Evolutionary conservation across 306 rosid genomes (phyloP).

Genomic region (Hippophae gyantsensis): DNA sequence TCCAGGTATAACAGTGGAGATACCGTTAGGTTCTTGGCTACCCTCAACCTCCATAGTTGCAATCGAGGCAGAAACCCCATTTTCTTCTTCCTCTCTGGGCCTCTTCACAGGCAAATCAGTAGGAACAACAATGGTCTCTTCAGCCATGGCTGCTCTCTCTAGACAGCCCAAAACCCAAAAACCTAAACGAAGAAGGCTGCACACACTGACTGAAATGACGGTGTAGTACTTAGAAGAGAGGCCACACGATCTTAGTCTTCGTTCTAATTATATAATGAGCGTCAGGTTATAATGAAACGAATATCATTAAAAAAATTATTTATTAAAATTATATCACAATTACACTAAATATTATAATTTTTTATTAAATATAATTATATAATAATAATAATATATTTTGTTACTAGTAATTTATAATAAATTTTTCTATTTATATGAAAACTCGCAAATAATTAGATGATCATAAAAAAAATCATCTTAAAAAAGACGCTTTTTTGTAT

Average conservation of each 20-base stretch:
- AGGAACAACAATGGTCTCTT: conserved; percentile 26
- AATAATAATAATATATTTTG: no score
- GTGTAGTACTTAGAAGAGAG: neutral
- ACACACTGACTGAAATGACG: neutral
- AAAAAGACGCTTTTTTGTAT: conserved; percentile 9
- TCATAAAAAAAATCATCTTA: conserved; percentile 26
- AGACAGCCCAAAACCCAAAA: conserved; percentile 5
- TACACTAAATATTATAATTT: no score
- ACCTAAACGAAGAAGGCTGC: neutral
- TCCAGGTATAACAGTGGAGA: conserved; percentile 75
- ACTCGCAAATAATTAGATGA: no score
- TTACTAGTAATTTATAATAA: no score
- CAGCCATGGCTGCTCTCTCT: conserved; percentile 34
- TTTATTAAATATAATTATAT: no score
- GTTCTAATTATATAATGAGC: conserved; percentile 17
- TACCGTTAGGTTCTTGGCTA: conserved; percentile 22
- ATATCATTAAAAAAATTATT: no score
- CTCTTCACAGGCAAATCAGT: conserved; percentile 52
- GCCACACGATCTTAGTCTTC: conserved; percentile 11
- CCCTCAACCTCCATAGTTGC: conserved; percentile 34
- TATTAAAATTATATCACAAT: no score
- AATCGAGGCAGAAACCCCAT: conserved; percentile 34
- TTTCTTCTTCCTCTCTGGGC: conserved; percentile 44
- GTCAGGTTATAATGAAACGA: no score
- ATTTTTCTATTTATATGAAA: no score